A percentile compares a stretch with the other conserved stretches of the same genome.
Evolutionary conservation across 768 basidiomycete species (phyloP).

Genomic region (Ramaria sp.): DNA sequence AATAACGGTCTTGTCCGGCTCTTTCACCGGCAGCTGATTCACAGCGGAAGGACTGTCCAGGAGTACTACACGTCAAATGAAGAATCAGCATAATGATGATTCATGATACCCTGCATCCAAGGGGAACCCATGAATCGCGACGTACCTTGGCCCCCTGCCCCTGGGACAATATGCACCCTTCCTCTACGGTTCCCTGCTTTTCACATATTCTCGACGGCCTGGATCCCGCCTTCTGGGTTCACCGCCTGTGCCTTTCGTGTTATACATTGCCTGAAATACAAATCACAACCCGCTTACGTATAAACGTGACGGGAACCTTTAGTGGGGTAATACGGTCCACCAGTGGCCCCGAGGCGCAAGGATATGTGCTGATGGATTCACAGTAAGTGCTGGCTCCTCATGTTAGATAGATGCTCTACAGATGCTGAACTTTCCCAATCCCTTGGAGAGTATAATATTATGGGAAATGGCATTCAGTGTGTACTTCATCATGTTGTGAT

Average conservation of each 20-base stretch:
- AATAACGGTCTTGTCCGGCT: conserved; percentile 39
- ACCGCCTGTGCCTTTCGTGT: too few species aligned
- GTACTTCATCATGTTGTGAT: too few species aligned
- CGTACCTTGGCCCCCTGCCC: conserved; percentile 77
- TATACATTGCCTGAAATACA: neutral
- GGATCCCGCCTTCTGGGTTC: conserved; percentile 77
- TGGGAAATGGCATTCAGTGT: too few species aligned
- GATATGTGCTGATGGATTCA: conserved; percentile 52
- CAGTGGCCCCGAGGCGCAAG: conserved; percentile 83
- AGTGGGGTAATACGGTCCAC: conserved; percentile 69
- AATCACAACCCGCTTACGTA: conserved; percentile 46
- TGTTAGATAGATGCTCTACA: conserved; percentile 37
- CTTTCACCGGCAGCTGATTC: conserved; percentile 71
- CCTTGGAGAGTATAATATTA: conserved; percentile 84
- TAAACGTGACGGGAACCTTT: conserved; percentile 83
- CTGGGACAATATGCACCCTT: conserved; percentile 63
- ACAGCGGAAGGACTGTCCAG: conserved; percentile 75
- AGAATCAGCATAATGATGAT: neutral
- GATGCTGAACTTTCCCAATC: conserved; percentile 91
- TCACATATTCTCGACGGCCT: conserved; percentile 61
- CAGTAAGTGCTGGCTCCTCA: neutral
- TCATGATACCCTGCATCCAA: neutral
- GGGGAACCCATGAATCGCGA: neutral
- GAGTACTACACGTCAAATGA: conserved; percentile 39
- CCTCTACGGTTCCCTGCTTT: conserved; percentile 67